Base-by-base conservation (phyloP, 257 asterid species). In the Solanum ossicruentum region DNA sequence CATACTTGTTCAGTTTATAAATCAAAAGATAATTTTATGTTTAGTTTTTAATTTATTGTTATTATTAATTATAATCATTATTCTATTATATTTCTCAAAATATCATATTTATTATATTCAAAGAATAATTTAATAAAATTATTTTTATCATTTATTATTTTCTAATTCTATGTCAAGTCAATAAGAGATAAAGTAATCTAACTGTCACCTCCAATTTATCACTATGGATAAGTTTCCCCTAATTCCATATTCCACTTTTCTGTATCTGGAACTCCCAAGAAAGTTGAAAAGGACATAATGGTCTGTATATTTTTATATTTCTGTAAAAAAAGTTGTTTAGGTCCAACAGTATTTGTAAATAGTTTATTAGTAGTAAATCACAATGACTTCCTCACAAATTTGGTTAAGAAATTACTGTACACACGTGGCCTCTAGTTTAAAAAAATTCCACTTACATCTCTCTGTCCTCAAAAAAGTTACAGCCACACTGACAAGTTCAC, bases 81-180 rank as follows among this genome's bases (percentile, higher is more conserved):
- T 32, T 1, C 3, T 32, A 32, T 32, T 32, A 36, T 36, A 36
- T 36, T 36, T 36, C 6, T 36, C 6, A 36, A 36, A 1, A 36
- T 0, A 36, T 36, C 4, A 36, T 36, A 36, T 36, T 36, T 36
- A 36, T 36, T 36, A 36, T 36, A 36, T 36, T 36, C 1, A 36
- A 36, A 36, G 0, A 2, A 36, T 36, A 0, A 36, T 36, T 36
- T 4, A 2, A 5, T 36, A 36, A 36, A 36, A 36, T 36, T 36
- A 36, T 36, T 0, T 0, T 0, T 36, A 36, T 36, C 0, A 36
- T 36, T 36, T 36, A 36, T 5, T 36, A 36, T 6, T 36, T 36
- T 0, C 0, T 36, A 36, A 36, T 36, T 5, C 1, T 36, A 4
- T 5, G 1, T 2, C 41, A 5, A 36, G 0, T 5, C 6, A 36